Evolutionary conservation across 176 grass and related monocot species (phyloP), one percentile per base, ranked within the genome.

Genomic region (Raddia guianensis): DNA sequence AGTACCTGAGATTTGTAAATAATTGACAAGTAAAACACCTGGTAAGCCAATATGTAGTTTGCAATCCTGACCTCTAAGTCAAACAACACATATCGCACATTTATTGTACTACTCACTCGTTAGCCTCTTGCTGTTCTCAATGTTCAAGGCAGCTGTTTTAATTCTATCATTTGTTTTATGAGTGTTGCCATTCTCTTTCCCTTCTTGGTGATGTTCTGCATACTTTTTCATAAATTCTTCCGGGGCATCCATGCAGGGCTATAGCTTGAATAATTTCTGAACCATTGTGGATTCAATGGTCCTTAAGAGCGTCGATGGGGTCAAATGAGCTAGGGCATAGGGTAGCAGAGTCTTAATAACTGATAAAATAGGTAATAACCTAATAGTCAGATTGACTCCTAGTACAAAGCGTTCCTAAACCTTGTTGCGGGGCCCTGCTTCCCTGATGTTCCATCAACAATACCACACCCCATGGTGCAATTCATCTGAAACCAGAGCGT

Each of bases 161-260:
- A 27, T 53, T 50, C 49, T 53, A 72, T 16, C 12, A 8, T 0
- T 76, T 10, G 43, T 47, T 33, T 49, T 1, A 16, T 77, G 14
- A n/a, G 12, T 15, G 44, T 21, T 46, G 12, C 45, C 14, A 16
- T 0, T 62, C 12, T 48, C 37, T 46, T 62, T 76, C 12, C 43
- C 0, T 72, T 72, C 3, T 12, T 3, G 4, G 9, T 58, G 11
- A 20, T 47, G 12, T 80, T 69, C 49, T 19, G 14, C 19, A 32
- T 46, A 76, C 2, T 8, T 76, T 60, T 61, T 33, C 3, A 32
- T 76, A n/a, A 76, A 45, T 76, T 61, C 40, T 57, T 61, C 20
- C 6, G 32, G 56, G 56, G 3, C 21, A 33, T 72, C 7, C 47
- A 80, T 70, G 42, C 52, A 63, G 12, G 43, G 37, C 15, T 59